These are phyloP conservation scores for Heliosperma pusillum DNA, from an alignment of 148 eudicot genomes.

Conservation along the genomic window DNA sequence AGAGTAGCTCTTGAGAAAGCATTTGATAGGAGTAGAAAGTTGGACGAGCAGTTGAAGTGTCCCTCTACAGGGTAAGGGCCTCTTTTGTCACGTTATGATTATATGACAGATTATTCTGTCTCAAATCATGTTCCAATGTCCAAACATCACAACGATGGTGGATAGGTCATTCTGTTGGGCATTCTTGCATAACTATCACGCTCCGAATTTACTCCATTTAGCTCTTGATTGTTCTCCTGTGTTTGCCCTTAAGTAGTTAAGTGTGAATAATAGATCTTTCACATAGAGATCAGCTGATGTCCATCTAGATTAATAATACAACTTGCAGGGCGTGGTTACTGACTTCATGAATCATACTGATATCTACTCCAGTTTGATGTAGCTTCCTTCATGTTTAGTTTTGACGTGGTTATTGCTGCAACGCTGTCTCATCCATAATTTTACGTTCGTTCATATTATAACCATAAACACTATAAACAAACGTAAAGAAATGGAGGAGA, in stretches of 20 bases:
- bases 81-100: neutral
- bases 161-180: neutral
- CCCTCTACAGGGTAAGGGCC: constrained; percentile 37
- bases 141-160: neutral
- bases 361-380: neutral
- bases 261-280: neutral
- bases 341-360: neutral
- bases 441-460: neutral
- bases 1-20: constrained; percentile 33
- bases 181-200: neutral
- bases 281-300: neutral
- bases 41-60: constrained; percentile 35
- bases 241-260: neutral
- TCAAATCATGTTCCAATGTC: neutral
- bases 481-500: too few relatives aligned
- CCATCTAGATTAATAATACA: neutral
- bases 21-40: constrained; percentile 32
- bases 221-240: neutral
- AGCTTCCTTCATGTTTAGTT: neutral
- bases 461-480: too few relatives aligned
- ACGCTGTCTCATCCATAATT: neutral
- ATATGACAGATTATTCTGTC: neutral
- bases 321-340: neutral
- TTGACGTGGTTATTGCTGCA: neutral
- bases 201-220: neutral